Evolutionary conservation across 345 rosid species (phyloP), one percentile per base, ranked within the genome.

Genomic region (Sisymbrium irio): DNA sequence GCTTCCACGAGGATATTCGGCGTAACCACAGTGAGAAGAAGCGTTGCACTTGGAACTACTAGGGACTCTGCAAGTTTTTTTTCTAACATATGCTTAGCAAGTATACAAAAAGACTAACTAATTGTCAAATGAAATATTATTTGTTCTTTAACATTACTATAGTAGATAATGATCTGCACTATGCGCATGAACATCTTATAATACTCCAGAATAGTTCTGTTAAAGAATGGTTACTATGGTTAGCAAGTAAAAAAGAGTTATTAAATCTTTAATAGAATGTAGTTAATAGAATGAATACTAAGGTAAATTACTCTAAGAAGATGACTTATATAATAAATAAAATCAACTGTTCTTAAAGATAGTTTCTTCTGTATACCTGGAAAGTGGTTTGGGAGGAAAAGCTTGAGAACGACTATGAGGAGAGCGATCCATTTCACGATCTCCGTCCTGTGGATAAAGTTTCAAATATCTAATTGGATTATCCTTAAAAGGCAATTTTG

Each of bases 391-490:
- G 95, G 89, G 74, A 87, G 79, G 83, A 93, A 90, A 49, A 90
- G 93, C 75, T 84, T 78, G 32, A 93, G 83, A 22, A 88, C 85
- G 19, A 90, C 89, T 0, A 86, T 83, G 35, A 74, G 27, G 75
- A 93, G 82, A 53, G 95, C 88, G 42, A 92, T 76, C 93, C 93
- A 90, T 82, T 79, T 88, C 33, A 93, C 95, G 25, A 88, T 73
- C 39, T 86, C 93, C 28, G 85, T 82, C 79, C 93, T 90, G 80
- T 27, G 15, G 41, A 80, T 61, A 59, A 36, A 89, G 87, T 87
- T 87, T 27, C 28, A 81, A 4, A 78, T 68, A 75, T 36, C 14
- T 19, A 5, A 33, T 20, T 22, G 5, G 6, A 40, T 7, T 22
- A 25, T 15, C 9, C 28, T 27, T 27, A 27, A 27, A 27, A 27